Evolutionary conservation across 2,329 filamentous ascomycete species (phyloP).

Genomic region (Penicillium palitans): DNA sequence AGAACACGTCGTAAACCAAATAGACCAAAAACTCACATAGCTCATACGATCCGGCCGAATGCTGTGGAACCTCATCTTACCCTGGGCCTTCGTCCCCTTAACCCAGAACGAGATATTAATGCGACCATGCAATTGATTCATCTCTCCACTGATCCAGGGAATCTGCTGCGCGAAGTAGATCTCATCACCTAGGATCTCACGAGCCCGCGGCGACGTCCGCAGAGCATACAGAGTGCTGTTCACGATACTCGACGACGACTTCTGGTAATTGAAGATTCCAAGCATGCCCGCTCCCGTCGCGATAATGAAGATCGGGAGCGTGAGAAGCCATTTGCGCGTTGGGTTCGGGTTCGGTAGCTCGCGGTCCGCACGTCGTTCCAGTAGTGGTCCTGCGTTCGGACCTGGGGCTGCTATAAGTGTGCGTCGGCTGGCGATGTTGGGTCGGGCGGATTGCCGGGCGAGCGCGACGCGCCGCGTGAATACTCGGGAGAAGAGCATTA

Average conservation of each 20-base stretch:
- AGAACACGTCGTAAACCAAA: not conserved
- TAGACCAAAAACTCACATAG: slow-evolving; percentile 46
- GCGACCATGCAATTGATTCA: slow-evolving; percentile 89
- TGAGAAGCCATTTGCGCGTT: slow-evolving; percentile 66
- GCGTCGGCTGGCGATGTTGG: slow-evolving; percentile 34
- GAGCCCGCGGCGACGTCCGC: slow-evolving; percentile 72
- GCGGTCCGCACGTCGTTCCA: slow-evolving; percentile 55
- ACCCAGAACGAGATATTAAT: slow-evolving; percentile 89
- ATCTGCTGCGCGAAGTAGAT: slow-evolving; percentile 78
- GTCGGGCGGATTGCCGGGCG: slow-evolving; percentile 12
- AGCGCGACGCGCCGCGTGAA: slow-evolving; percentile 19
- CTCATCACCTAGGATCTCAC: slow-evolving; percentile 79
- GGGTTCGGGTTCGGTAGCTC: slow-evolving; percentile 49
- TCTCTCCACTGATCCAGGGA: slow-evolving; percentile 80
- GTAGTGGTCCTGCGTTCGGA: slow-evolving; percentile 52
- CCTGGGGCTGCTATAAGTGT: slow-evolving; percentile 53
- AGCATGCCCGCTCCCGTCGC: slow-evolving; percentile 70
- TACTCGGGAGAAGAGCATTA: slow-evolving; percentile 15
- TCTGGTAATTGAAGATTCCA: slow-evolving; percentile 99
- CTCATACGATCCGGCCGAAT: slow-evolving; percentile 66
- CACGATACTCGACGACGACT: slow-evolving; percentile 83
- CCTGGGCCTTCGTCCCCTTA: slow-evolving; percentile 70
- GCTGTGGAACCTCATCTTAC: slow-evolving; percentile 78
- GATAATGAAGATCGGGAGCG: slow-evolving; percentile 76
- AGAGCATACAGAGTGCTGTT: slow-evolving; percentile 87